These are phyloP conservation scores for Coemansia sp. DNA, from an alignment of 192 early-diverging fungal genomes.

Conservation along the genomic window DNA sequence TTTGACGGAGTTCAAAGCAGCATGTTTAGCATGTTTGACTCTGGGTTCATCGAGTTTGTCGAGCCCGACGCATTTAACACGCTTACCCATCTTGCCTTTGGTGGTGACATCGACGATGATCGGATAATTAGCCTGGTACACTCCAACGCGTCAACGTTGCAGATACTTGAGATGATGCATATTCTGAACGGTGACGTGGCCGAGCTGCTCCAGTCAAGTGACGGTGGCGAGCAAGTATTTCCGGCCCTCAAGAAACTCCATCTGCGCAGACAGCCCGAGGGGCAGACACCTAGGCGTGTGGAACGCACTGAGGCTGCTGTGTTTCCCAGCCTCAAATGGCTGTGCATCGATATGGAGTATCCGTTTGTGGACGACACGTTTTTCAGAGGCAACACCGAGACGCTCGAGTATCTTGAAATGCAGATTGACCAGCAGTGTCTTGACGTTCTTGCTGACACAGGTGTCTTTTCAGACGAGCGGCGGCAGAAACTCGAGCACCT, in stretches of 20 bases:
- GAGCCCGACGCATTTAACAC: background rate
- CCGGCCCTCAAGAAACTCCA: background rate
- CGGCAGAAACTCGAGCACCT: background rate
- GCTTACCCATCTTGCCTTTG: background rate
- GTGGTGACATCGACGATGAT: conserved; percentile 5
- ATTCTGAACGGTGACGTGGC: background rate
- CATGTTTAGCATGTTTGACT: background rate
- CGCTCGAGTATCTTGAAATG: conserved; percentile 8
- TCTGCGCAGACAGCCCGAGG: background rate
- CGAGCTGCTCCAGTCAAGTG: background rate
- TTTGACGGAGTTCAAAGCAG: background rate
- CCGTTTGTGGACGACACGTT: conserved; percentile 8
- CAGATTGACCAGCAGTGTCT: background rate
- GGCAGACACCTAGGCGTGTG: background rate
- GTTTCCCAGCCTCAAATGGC: conserved; percentile 5
- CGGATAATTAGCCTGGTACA: conserved; percentile 1
- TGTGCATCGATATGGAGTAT: conserved; percentile 4
- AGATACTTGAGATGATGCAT: background rate
- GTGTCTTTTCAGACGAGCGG: background rate
- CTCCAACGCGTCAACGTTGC: background rate
- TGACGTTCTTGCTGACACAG: background rate
- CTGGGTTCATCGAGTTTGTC: background rate
- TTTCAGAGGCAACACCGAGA: conserved; percentile 8
- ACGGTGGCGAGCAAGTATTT: background rate
- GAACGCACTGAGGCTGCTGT: background rate